Base-by-base conservation (phyloP, 345 rosid genomes). In the Geranium brycei region DNA sequence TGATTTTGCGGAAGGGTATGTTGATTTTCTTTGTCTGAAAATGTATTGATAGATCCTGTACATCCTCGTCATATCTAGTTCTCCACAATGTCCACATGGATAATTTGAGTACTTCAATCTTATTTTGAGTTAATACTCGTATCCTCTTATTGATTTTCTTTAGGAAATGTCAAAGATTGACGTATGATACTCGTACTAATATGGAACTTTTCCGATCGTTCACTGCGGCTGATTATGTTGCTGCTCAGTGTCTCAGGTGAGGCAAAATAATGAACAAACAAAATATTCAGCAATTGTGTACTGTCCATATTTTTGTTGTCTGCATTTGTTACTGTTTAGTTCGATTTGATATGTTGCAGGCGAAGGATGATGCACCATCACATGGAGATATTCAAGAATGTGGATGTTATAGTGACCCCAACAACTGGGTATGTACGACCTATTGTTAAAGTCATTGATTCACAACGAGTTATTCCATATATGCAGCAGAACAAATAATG, bases 311-410 rank as follows among this genome's bases (percentile, higher is more conserved):
- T 14, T 11, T 60, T 28, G 17, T 60, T 60, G 32, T 28, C 17
- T 57, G 47, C 19, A 28, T 28, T 59, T 60, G 8, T 15, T 62
- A 62, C 62, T 55, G 23, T 18, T 11, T 71, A 38, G 64, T 62
- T 38, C 62, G 60, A 30, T 62, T 31, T 68, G 1, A 41, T 62
- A 64, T 73, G 63, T 69, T 72, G 65, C 87, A 90, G 97, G 82
- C 73, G 86, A 79, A 82, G 97, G 79, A 18, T 81, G 62, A 90
- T 87, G 97, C 63, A 81, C 73, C 71, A 81, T 77, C 88, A 75
- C 76, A 72, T 87, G 92, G 87, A 87, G 77, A 87, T 90, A 66
- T 90, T 90, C 83, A 83, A 81, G 75, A 83, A 80, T 70, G 95
- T 71, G 65, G 92, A 90, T 76, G 81, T 87, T 77, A 85, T 87